Percentiles rank a stretch among this genome's conserved stretches.
Evolutionary conservation across 768 basidiomycete species (phyloP).

Genomic region (Mycena amicta): DNA sequence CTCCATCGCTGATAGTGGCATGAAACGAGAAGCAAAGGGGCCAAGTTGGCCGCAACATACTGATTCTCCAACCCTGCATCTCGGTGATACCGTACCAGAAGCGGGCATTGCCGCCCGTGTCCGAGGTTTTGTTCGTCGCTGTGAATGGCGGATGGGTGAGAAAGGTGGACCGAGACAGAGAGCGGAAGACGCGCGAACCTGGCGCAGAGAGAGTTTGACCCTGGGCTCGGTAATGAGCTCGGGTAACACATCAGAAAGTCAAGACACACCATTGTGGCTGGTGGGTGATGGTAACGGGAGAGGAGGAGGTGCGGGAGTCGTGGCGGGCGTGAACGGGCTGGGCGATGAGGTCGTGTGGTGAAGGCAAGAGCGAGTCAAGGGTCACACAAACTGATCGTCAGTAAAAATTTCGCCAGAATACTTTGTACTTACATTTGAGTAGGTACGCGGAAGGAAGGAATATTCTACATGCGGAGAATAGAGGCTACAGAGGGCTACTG

Average conservation of each 20-base stretch:
- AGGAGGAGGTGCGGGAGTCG: not conserved
- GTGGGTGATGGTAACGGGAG: not conserved
- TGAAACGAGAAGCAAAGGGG: conserved; percentile 20
- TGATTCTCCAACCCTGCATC: conserved; percentile 99
- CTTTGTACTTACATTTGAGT: not conserved
- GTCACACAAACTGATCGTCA: not conserved
- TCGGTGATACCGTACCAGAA: conserved; percentile 82
- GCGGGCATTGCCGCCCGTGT: conserved; percentile 68
- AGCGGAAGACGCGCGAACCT: conserved; percentile 45
- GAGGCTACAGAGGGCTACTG: not conserved
- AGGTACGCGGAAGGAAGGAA: no score
- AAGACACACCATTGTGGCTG: conserved; percentile 17
- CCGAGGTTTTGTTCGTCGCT: conserved; percentile 85
- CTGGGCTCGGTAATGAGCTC: conserved; percentile 40
- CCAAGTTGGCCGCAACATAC: conserved; percentile 55
- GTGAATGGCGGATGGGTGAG: conserved; percentile 19
- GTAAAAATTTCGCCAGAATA: not conserved
- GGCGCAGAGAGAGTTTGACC: conserved; percentile 88
- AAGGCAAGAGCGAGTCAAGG: not conserved
- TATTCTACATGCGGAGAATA: not conserved
- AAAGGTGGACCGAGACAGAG: not conserved
- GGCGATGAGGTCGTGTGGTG: not conserved
- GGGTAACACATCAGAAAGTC: not conserved
- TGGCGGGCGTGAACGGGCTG: not conserved
- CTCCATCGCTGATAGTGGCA: conserved; percentile 84